These are phyloP conservation scores for Pulveroboletus frians DNA, from an alignment of 768 basidiomycete genomes.

Conservation along the genomic window DNA sequence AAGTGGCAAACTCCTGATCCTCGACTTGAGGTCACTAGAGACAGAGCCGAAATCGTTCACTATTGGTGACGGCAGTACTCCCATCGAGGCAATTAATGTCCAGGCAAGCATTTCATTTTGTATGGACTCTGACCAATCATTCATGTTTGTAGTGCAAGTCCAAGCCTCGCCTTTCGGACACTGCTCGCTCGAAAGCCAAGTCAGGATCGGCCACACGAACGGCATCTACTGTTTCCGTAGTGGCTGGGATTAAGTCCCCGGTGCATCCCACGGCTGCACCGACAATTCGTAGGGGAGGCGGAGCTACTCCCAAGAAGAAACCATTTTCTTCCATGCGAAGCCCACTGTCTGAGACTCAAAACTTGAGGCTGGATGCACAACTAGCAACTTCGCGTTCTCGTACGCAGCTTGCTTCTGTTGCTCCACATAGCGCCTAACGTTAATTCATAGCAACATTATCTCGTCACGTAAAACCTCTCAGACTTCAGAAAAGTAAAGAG, in stretches of 20 bases:
- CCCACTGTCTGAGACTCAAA: conserved; percentile 25
- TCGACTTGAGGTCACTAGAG: conserved; percentile 63
- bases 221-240: neutral
- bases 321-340: conserved; percentile 13
- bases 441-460: conserved; percentile 8
- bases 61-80: conserved; percentile 43
- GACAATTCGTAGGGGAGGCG: conserved; percentile 19
- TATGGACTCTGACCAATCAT: neutral
- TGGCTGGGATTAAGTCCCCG: conserved; percentile 19
- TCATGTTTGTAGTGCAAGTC: conserved; percentile 10
- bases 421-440: neutral
- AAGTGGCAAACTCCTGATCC: conserved; percentile 54
- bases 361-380: conserved; percentile 11
- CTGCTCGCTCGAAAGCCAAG: conserved; percentile 5
- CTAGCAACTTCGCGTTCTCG: conserved; percentile 14
- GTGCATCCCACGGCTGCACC: conserved; percentile 10
- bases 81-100: conserved; percentile 50
- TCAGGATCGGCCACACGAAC: conserved; percentile 11
- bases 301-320: conserved; percentile 24
- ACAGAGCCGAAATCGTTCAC: conserved; percentile 53
- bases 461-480: conserved; percentile 12
- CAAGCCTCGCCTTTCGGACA: conserved; percentile 10
- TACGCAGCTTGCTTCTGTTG: conserved; percentile 8
- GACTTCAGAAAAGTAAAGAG: conserved; percentile 7
- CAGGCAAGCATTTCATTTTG: conserved; percentile 40